Percentiles rank a stretch among this genome's conserved stretches.
phyloP scores from a whole-genome alignment of 192 early-diverging fungal species.

The Chytriomyces sp. region DNA sequence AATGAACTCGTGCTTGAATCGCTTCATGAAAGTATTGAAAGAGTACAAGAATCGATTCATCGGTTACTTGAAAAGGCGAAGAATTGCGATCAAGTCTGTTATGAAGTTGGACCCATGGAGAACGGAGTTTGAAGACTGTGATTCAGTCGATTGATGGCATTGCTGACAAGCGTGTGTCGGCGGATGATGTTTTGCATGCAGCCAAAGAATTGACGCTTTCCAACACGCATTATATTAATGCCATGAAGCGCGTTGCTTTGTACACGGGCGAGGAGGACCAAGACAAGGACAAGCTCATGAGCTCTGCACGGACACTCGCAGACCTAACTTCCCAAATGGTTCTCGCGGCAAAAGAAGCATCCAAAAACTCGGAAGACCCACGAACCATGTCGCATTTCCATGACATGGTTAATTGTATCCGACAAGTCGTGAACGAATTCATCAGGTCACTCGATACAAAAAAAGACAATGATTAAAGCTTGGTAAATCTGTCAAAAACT shows the following conservation, averaged over 20 bases:
- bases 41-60: constrained; percentile 55
- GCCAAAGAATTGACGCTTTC: constrained; percentile 56
- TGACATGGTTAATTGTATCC: constrained; percentile 30
- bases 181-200: constrained; percentile 50
- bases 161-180: constrained; percentile 40
- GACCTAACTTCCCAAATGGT: constrained; percentile 57
- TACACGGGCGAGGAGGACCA: constrained; percentile 37
- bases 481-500: constrained; percentile 50
- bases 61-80: constrained; percentile 54
- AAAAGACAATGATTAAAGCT: constrained; percentile 47
- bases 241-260: constrained; percentile 48
- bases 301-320: constrained; percentile 45
- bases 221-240: constrained; percentile 55
- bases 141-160: constrained; percentile 45
- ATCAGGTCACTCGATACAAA: constrained; percentile 45
- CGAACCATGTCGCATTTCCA: constrained; percentile 9
- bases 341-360: constrained; percentile 51
- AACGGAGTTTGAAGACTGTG: constrained; percentile 52
- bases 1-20: constrained; percentile 37
- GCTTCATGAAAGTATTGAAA: constrained; percentile 45
- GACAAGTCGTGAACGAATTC: constrained; percentile 30
- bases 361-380: constrained; percentile 36
- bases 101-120: constrained; percentile 47
- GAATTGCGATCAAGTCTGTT: constrained; percentile 22
- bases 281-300: constrained; percentile 44